Evolutionary conservation across 108 stramenopile genomes (phyloP).

Genomic region (Cyclotella kingstonii): DNA sequence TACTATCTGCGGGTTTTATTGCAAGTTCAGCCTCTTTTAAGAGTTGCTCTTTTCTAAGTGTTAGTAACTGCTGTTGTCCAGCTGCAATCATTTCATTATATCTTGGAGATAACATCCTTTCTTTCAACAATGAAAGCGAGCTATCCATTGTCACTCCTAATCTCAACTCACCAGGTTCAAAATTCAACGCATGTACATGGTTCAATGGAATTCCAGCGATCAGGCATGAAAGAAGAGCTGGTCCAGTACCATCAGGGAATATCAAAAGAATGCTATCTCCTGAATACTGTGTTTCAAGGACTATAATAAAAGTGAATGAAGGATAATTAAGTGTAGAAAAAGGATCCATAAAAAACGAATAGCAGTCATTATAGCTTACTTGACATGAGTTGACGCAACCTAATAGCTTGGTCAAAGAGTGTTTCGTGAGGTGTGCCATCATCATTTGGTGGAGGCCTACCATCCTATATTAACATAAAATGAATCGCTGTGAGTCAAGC

Average conservation of each 20-base stretch:
- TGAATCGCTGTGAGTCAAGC: background rate
- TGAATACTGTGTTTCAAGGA: slow-evolving; percentile 55
- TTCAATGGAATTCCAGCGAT: slow-evolving; percentile 55
- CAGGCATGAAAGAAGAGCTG: slow-evolving; percentile 47
- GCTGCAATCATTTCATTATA: slow-evolving; percentile 26
- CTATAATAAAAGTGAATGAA: background rate
- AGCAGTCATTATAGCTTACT: slow-evolving; percentile 5
- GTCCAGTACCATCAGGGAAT: slow-evolving; percentile 59
- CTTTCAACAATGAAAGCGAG: slow-evolving; percentile 11
- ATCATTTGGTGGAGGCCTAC: slow-evolving; percentile 57
- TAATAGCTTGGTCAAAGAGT: slow-evolving; percentile 42
- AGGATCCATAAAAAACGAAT: background rate
- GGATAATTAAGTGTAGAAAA: background rate
- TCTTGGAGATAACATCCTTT: slow-evolving; percentile 9
- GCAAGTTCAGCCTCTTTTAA: slow-evolving; percentile 1
- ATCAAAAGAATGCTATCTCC: slow-evolving; percentile 57
- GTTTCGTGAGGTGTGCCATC: slow-evolving; percentile 66
- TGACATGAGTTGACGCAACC: slow-evolving; percentile 55
- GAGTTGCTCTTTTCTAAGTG: slow-evolving; percentile 10
- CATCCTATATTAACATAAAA: slow-evolving; percentile 9
- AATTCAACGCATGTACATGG: slow-evolving; percentile 46
- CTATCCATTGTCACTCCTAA: slow-evolving; percentile 38
- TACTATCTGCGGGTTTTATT: background rate
- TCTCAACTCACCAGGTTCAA: slow-evolving; percentile 49
- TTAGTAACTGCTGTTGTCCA: slow-evolving; percentile 10